Evolutionary conservation across 192 early-diverging fungal genomes (phyloP).

Genomic region (Radiomyces spectabilis): DNA sequence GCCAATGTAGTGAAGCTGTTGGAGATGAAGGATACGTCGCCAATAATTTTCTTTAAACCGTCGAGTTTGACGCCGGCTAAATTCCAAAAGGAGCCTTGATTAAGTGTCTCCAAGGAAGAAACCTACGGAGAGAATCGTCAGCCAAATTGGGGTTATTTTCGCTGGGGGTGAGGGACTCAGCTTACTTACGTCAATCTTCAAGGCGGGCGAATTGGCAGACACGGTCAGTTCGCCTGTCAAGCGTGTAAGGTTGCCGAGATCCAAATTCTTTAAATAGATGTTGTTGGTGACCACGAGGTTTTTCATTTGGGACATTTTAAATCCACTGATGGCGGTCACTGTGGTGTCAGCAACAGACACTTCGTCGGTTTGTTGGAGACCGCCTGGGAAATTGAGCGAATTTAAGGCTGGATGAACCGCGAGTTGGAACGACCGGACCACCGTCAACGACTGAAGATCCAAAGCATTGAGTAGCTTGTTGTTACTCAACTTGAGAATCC

Average conservation of each 20-base stretch:
- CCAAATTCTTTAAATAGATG: constrained; percentile 20
- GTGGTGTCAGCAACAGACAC: constrained; percentile 19
- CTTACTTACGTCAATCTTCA: constrained; percentile 9
- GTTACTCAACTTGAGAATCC: constrained; percentile 8
- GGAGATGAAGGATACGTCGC: constrained; percentile 54
- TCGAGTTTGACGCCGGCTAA: constrained; percentile 33
- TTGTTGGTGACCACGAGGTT: constrained; percentile 16
- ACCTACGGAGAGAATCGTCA: neutral
- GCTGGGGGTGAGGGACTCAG: no score
- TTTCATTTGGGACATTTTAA: constrained; percentile 1
- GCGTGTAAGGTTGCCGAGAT: constrained; percentile 5
- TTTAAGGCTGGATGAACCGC: constrained; percentile 13
- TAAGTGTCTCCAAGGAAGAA: constrained; percentile 25
- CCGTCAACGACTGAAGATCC: constrained; percentile 3
- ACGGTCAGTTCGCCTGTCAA: constrained; percentile 4
- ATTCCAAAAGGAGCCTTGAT: constrained; percentile 57
- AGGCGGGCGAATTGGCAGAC: constrained; percentile 13
- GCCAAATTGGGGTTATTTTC: no score
- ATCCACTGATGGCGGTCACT: constrained; percentile 6
- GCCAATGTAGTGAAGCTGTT: constrained; percentile 47
- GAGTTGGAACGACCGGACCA: constrained; percentile 5
- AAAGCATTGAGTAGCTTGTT: constrained; percentile 12
- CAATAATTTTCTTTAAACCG: constrained; percentile 34
- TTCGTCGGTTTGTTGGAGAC: constrained; percentile 11
- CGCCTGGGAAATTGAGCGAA: constrained; percentile 11